Evolutionary conservation across 805 yeast genomes (phyloP), one percentile per base, ranked within the genome.

Genomic region (Yarrowia sp.): DNA sequence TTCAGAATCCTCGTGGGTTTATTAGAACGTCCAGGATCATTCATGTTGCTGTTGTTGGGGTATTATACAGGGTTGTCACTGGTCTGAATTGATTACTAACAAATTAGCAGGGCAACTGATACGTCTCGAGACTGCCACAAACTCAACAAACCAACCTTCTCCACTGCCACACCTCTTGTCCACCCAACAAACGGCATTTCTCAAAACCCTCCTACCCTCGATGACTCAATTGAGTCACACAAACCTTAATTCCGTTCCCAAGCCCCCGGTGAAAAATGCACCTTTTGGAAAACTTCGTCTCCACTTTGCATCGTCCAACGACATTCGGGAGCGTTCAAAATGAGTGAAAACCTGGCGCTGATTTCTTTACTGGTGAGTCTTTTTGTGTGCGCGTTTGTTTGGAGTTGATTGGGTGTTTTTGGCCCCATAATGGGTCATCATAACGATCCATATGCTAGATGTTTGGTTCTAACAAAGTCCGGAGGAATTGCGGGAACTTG

Each of bases 401-500:
- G 30, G 30, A 4, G 4, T 8, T 26, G 30, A 26, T 22, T 36
- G 35, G 30, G 1, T 4, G 11, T n/a, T n/a, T n/a, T n/a, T n/a
- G n/a, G n/a, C n/a, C n/a, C n/a, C n/a, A n/a, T n/a, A n/a, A n/a
- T n/a, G n/a, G n/a, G n/a, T n/a, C n/a, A n/a, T n/a, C n/a, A n/a
- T n/a, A n/a, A n/a, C n/a, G n/a, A n/a, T n/a, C n/a, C n/a, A n/a
- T n/a, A n/a, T n/a, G n/a, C n/a, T n/a, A n/a, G n/a, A n/a, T n/a
- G n/a, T n/a, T n/a, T n/a, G n/a, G n/a, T n/a, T 2, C 41, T 59
- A 46, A 35, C 33, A 17, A 21, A 70, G 73, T 67, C 72, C 71
- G 99, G 99, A 40, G 99, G 90, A 8, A 87, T 95, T 66, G 97
- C 99, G 6, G 99, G 99, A 16, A 95, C 97, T 1, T 87, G 96